phyloP scores from a whole-genome alignment of 2,329 filamentous ascomycete species.

The Didymella lethalis region DNA sequence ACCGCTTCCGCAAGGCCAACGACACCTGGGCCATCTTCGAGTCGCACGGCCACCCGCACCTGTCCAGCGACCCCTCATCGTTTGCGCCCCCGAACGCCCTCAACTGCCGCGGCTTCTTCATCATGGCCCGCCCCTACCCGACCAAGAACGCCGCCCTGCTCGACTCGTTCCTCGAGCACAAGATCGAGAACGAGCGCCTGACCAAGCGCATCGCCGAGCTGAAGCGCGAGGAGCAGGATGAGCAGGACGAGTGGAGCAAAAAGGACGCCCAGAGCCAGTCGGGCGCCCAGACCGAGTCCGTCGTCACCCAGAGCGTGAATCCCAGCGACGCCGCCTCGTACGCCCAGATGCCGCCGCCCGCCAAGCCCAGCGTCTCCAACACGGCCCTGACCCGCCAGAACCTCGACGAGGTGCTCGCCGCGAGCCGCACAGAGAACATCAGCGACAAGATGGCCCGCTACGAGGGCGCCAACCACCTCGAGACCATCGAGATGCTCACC shows the following conservation, averaged over 20 bases:
- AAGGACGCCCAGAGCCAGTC: slow-evolving; percentile 59
- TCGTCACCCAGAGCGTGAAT: slow-evolving; percentile 55
- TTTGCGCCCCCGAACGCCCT: slow-evolving; percentile 66
- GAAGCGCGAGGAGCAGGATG: slow-evolving; percentile 83
- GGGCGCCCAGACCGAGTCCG: slow-evolving; percentile 16
- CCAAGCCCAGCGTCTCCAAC: slow-evolving; percentile 69
- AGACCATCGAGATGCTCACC: slow-evolving; percentile 92
- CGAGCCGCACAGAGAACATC: slow-evolving; percentile 75
- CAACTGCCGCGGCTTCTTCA: slow-evolving; percentile 88
- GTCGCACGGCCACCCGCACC: slow-evolving; percentile 89
- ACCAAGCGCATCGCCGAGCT: slow-evolving; percentile 84
- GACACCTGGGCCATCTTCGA: slow-evolving; percentile 82
- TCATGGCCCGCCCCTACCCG: slow-evolving; percentile 90
- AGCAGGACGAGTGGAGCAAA: slow-evolving; percentile 70
- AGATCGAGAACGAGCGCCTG: slow-evolving; percentile 92
- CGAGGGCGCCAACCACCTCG: slow-evolving; percentile 75
- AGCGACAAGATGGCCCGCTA: slow-evolving; percentile 86
- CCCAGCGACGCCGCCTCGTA: slow-evolving; percentile 53
- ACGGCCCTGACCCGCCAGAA: slow-evolving; percentile 79
- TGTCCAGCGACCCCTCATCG: slow-evolving; percentile 72
- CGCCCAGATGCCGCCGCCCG: slow-evolving; percentile 70
- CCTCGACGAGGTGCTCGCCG: slow-evolving; percentile 74
- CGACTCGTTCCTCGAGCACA: slow-evolving; percentile 94
- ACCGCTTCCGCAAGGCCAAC: slow-evolving; percentile 80
- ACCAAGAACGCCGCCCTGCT: slow-evolving; percentile 85